Evolutionary conservation across 225 moss, liverwort and hornwort genomes (phyloP).

Genomic region (Antitrichia curtipendula): DNA sequence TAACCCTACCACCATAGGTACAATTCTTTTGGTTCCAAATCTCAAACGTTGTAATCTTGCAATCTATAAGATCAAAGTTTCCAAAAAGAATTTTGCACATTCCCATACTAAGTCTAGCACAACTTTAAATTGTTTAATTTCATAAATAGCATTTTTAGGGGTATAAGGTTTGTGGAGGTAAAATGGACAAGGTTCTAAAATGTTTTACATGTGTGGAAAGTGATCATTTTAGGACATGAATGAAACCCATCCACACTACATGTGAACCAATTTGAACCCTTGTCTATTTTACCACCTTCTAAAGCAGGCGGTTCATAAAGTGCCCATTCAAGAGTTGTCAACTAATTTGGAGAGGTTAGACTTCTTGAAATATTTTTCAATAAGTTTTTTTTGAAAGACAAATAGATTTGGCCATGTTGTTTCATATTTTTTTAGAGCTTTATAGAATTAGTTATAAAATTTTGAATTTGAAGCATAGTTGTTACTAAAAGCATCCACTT

Average conservation of each 20-base stretch:
- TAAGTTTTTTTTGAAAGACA: neutral
- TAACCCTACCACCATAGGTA: too few species aligned
- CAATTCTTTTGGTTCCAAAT: neutral
- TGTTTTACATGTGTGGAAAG: too few species aligned
- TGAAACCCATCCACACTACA: neutral
- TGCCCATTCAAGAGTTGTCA: neutral
- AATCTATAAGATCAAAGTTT: neutral
- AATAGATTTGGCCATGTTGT: neutral
- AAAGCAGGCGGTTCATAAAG: neutral
- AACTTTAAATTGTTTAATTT: neutral
- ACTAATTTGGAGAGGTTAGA: neutral
- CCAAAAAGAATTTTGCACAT: neutral
- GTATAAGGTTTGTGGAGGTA: too few species aligned
- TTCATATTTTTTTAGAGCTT: neutral
- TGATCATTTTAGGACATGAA: neutral
- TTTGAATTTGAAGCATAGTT: too few species aligned
- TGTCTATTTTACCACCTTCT: neutral
- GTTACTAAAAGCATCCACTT: neutral
- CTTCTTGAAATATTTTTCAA: neutral
- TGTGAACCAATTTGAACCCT: neutral
- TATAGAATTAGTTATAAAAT: too few species aligned
- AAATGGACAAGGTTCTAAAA: too few species aligned
- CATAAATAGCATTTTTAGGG: neutral
- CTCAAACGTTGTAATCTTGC: neutral
- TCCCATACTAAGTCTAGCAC: fast-evolving